Conservation (phyloP, 192 early-diverging fungal species). For the Backusella westeae region DNA sequence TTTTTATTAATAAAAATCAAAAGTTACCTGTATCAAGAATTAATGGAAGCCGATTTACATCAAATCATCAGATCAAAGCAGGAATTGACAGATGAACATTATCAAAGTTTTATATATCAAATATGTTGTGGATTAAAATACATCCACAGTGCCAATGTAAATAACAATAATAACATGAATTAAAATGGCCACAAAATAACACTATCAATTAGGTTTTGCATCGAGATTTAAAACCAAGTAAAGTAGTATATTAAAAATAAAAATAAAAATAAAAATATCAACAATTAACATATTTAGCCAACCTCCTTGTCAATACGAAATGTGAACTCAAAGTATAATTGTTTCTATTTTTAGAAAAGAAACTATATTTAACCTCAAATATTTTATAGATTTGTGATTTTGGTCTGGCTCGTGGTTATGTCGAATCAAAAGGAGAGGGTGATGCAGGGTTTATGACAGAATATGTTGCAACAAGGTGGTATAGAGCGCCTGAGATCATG, state of each 20-base stretch:
- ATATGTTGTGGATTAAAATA: slow-evolving; percentile 87
- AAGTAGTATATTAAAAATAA: neutral
- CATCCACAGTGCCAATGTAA: slow-evolving; percentile 82
- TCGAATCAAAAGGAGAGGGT: slow-evolving; percentile 64
- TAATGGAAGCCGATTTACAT: slow-evolving; percentile 60
- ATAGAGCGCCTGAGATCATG: slow-evolving; percentile 97
- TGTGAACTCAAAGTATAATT: slow-evolving; percentile 80
- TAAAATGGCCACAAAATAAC: neutral
- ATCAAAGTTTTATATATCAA: slow-evolving; percentile 92
- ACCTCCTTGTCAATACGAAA: slow-evolving; percentile 85
- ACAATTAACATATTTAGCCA: slow-evolving; percentile 39
- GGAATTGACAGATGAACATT: slow-evolving; percentile 81
- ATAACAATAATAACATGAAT: neutral
- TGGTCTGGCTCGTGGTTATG: slow-evolving; percentile 83
- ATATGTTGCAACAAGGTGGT: slow-evolving; percentile 99
- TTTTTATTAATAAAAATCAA: neutral
- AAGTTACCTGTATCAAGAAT: slow-evolving; percentile 62
- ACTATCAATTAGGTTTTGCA: slow-evolving; percentile 60
- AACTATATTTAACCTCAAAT: slow-evolving; percentile 12
- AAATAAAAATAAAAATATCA: neutral
- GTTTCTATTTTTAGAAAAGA: neutral
- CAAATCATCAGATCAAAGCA: slow-evolving; percentile 75
- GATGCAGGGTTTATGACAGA: slow-evolving; percentile 99
- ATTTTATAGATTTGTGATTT: slow-evolving; percentile 86
- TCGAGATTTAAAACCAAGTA: slow-evolving; percentile 84